Base-by-base conservation (phyloP, 2,329 filamentous ascomycete genomes). In the Penicillium sclerotigenum region DNA sequence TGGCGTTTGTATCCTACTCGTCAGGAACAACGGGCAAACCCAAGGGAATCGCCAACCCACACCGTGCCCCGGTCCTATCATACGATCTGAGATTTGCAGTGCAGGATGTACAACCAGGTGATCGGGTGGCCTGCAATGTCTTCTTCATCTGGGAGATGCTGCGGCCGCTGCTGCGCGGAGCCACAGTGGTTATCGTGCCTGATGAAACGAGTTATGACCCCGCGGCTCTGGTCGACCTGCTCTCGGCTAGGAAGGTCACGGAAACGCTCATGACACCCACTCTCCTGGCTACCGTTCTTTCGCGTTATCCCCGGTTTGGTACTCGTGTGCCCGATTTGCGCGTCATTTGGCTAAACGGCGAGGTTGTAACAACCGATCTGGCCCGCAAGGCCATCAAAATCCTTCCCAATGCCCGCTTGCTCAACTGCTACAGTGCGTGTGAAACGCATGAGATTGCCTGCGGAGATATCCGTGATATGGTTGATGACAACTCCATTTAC, bases 81-180 rank as follows among this genome's bases (percentile, higher is more conserved):
- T 92, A 92, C 68, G 79, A 90, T 63, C 72, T 90, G 60, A 79
- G 89, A 71, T 92, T 92, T 66, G 78, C 76, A 10, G 72, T 92
- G 47, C 87, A 85, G 61, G 86, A 92, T 69, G 77, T 90, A 3
- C 74, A 81, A 18, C 86, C 86, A 0, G 88, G 88, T 16, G 89
- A 91, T 63, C 83, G 89, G 7, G 88, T 92, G 11, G 89, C 89
- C n/a, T 92, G 89, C 75, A 93, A 92, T 77, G 89, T 92, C 57
- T 93, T 92, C 72, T 93, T 93, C 69, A 81, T 92, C 45, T 93
- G 89, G 89, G 89, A 93, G 71, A 91, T 92, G 54, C 72, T 93
- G 52, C 87, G 89, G 5, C 89, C 89, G 9, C 77, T 93, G 42
- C 70, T 93, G 52, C 83, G 89, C 52, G 89, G 89, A 63, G 89